Conservation (phyloP, 768 basidiomycete genomes). For the Crepidotus variabilis region DNA sequence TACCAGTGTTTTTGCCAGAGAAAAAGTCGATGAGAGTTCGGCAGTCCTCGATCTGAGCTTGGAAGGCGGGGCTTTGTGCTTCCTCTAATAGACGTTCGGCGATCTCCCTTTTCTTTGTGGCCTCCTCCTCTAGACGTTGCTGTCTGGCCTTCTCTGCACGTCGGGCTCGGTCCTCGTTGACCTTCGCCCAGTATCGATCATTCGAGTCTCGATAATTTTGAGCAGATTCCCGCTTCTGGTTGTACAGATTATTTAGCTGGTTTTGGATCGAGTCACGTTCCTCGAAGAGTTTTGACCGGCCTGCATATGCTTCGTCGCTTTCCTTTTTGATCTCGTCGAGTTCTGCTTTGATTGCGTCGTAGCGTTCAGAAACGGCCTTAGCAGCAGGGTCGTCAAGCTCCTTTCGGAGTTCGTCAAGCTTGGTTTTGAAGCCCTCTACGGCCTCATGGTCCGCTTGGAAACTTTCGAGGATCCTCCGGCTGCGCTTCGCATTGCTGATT, state of each 20-base stretch:
- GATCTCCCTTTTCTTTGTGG: constrained; percentile 75
- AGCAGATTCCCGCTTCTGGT: constrained; percentile 71
- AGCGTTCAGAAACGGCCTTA: constrained; percentile 77
- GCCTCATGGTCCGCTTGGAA: constrained; percentile 77
- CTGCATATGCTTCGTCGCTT: constrained; percentile 79
- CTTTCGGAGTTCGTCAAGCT: constrained; percentile 75
- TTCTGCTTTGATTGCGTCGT: constrained; percentile 78
- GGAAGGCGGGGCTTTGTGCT: constrained; percentile 86
- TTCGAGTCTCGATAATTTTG: constrained; percentile 75
- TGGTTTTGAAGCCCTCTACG: constrained; percentile 74
- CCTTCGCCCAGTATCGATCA: constrained; percentile 78
- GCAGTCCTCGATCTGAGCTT: constrained; percentile 93
- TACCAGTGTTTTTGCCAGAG: constrained; percentile 57
- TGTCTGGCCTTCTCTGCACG: constrained; percentile 75
- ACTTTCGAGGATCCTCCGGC: constrained; percentile 70
- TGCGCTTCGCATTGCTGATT: constrained; percentile 70
- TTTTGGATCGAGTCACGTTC: constrained; percentile 76
- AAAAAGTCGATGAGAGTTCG: constrained; percentile 87
- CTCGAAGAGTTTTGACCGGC: constrained; percentile 78
- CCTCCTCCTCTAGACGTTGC: constrained; percentile 75
- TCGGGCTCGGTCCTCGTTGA: constrained; percentile 84
- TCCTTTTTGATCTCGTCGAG: constrained; percentile 84
- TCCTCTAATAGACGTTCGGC: constrained; percentile 84
- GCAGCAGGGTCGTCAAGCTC: constrained; percentile 89
- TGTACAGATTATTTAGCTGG: constrained; percentile 67